Percentiles rank a stretch among this genome's conserved stretches.
phyloP scores from a whole-genome alignment of 1,284 basidiomycete genomes.

The Ustilago trichophora region DNA sequence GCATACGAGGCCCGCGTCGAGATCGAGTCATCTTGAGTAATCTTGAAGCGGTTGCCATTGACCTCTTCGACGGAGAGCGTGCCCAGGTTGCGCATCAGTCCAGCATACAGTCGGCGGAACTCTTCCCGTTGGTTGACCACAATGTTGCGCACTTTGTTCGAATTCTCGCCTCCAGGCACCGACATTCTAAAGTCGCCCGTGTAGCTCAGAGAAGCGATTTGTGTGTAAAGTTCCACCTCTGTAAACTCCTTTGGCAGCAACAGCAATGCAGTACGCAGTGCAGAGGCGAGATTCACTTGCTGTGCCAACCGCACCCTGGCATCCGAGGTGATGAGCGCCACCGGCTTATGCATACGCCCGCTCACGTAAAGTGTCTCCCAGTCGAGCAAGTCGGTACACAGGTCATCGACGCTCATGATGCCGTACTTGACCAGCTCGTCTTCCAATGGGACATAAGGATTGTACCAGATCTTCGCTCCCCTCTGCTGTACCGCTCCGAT shows the following conservation, averaged over 20 bases:
- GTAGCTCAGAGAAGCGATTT: slow-evolving; percentile 88
- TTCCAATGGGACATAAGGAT: slow-evolving; percentile 58
- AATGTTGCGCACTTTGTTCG: slow-evolving; percentile 85
- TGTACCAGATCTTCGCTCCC: slow-evolving; percentile 85
- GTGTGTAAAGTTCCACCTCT: slow-evolving; percentile 83
- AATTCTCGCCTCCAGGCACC: slow-evolving; percentile 88
- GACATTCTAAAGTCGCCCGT: slow-evolving; percentile 86
- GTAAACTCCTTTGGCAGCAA: slow-evolving; percentile 74
- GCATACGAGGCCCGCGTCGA: slow-evolving; percentile 47
- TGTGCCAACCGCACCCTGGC: slow-evolving; percentile 88
- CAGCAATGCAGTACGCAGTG: slow-evolving; percentile 80
- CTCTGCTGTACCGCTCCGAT: slow-evolving; percentile 80
- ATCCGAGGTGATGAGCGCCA: slow-evolving; percentile 70
- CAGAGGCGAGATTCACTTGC: slow-evolving; percentile 89
- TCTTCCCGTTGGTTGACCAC: slow-evolving; percentile 77
- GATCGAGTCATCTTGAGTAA: slow-evolving; percentile 53
- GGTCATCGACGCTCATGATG: slow-evolving; percentile 86
- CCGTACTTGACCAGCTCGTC: slow-evolving; percentile 92
- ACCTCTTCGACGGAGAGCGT: slow-evolving; percentile 52
- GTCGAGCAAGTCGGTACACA: slow-evolving; percentile 87
- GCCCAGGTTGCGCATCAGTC: slow-evolving; percentile 64
- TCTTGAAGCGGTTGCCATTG: slow-evolving; percentile 36
- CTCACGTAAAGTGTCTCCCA: slow-evolving; percentile 94
- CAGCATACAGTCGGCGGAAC: slow-evolving; percentile 86
- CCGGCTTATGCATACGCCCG: slow-evolving; percentile 95